Conservation (phyloP, 2,329 filamentous ascomycete genomes). For the Monilinia polystroma region DNA sequence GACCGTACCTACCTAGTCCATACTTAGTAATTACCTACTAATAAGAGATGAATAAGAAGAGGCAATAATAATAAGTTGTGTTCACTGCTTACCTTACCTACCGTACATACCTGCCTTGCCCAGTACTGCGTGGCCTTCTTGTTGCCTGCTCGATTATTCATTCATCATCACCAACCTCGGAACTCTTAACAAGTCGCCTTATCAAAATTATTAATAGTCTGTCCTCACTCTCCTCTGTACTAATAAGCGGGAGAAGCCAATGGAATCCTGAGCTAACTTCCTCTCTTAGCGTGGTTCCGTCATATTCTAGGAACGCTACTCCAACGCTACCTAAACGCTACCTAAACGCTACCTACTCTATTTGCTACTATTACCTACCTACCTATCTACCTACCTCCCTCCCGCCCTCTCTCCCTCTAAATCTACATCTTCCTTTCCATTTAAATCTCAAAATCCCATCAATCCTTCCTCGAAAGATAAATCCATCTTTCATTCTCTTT, state of each 20-base stretch:
- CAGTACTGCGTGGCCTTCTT: slow-evolving; percentile 15
- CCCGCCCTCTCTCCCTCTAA: background rate
- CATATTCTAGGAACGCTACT: slow-evolving; percentile 23
- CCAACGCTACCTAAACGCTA: too few species aligned
- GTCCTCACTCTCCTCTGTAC: background rate
- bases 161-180: background rate
- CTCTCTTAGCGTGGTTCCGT: slow-evolving; percentile 22
- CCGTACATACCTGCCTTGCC: too few species aligned
- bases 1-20: too few species aligned
- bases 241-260: slow-evolving; percentile 23
- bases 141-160: slow-evolving; percentile 8
- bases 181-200: background rate
- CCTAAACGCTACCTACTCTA: too few species aligned
- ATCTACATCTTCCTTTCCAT: slow-evolving; percentile 6
- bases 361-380: background rate
- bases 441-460: background rate
- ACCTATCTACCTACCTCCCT: background rate
- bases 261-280: slow-evolving; percentile 10
- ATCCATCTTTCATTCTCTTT: slow-evolving; percentile 4
- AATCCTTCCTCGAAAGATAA: slow-evolving; percentile 2
- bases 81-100: too few species aligned
- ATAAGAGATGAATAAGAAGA: too few species aligned
- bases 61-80: too few species aligned
- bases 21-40: too few species aligned
- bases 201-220: too few species aligned